phyloP scores from a whole-genome alignment of 106 monocot species.

The Allium sativum region DNA sequence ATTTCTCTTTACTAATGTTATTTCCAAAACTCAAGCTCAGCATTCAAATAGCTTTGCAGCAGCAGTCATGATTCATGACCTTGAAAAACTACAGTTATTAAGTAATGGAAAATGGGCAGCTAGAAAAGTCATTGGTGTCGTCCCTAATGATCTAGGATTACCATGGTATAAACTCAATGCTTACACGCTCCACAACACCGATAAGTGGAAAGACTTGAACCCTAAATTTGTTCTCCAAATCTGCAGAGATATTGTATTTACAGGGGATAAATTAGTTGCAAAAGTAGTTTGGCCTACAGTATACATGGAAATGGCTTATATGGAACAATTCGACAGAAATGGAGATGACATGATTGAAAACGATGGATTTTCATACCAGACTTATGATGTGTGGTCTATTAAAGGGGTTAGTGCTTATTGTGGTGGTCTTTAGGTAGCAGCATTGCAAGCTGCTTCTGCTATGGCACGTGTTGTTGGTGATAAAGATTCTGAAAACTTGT shows the following conservation, averaged over 20 bases:
- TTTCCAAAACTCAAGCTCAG: constrained; percentile 76
- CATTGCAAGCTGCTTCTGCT: constrained; percentile 70
- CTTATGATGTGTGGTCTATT: constrained; percentile 69
- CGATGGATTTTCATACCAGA: constrained; percentile 73
- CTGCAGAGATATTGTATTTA: constrained; percentile 49
- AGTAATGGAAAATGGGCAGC: constrained; percentile 35
- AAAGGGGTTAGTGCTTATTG: constrained; percentile 66
- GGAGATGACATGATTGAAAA: constrained; percentile 81
- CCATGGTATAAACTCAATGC: constrained; percentile 74
- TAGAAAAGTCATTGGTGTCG: constrained; percentile 68
- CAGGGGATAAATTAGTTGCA: constrained; percentile 58
- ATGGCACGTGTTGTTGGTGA: constrained; percentile 54
- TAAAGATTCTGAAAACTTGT: constrained; percentile 31
- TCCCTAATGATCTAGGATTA: constrained; percentile 72
- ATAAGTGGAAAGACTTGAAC: constrained; percentile 77
- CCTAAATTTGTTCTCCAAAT: constrained; percentile 78
- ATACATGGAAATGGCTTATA: constrained; percentile 61
- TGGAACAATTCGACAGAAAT: constrained; percentile 77
- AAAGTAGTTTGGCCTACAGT: constrained; percentile 74
- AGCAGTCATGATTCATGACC: constrained; percentile 70
- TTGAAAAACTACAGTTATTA: constrained; percentile 33
- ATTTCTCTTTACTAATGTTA: constrained; percentile 59
- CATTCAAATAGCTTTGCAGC: constrained; percentile 64
- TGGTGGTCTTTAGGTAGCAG: constrained; percentile 73
- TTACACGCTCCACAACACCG: constrained; percentile 43